A percentile compares a stretch with the other conserved stretches of the same genome.
Conservation (phyloP, 2,329 filamentous ascomycete species). For the Talaromyces amestolkiae region DNA sequence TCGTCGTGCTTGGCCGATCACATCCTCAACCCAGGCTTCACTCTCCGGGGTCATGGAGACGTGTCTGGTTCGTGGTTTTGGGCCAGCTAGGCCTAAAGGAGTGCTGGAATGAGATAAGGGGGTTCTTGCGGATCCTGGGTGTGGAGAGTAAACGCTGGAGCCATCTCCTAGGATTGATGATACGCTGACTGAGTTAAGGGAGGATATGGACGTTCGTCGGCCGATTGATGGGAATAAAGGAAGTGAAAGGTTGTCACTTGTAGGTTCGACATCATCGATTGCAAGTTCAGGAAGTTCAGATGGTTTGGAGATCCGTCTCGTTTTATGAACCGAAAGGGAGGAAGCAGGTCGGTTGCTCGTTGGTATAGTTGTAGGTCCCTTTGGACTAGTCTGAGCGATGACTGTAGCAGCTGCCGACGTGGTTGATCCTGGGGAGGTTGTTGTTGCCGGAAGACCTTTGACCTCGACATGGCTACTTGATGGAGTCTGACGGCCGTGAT, state of each 20-base stretch:
- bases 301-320: slow-evolving; percentile 37
- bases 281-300: slow-evolving; percentile 29
- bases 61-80: slow-evolving; percentile 39
- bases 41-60: slow-evolving; percentile 45
- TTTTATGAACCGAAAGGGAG: slow-evolving; percentile 40
- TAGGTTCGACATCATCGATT: slow-evolving; percentile 29
- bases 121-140: slow-evolving; percentile 28
- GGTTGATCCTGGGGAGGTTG: slow-evolving; percentile 32
- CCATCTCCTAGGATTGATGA: slow-evolving; percentile 29
- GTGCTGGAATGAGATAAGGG: slow-evolving; percentile 26
- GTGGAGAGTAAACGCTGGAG: slow-evolving; percentile 25
- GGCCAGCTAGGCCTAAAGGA: slow-evolving; percentile 47
- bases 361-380: slow-evolving; percentile 22
- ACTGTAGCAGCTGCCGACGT: slow-evolving; percentile 28
- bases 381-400: slow-evolving; percentile 34
- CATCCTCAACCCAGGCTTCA: slow-evolving; percentile 49
- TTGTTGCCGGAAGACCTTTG: slow-evolving; percentile 45
- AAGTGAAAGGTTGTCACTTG: slow-evolving; percentile 30
- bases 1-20: slow-evolving; percentile 44
- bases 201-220: slow-evolving; percentile 40
- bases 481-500: slow-evolving; percentile 74
- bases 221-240: slow-evolving; percentile 28
- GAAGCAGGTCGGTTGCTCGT: slow-evolving; percentile 38
- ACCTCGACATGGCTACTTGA: slow-evolving; percentile 58
- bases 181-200: slow-evolving; percentile 35